Base-by-base conservation (phyloP, 1,284 basidiomycete genomes). In the Microstroma glucosiphilum region DNA sequence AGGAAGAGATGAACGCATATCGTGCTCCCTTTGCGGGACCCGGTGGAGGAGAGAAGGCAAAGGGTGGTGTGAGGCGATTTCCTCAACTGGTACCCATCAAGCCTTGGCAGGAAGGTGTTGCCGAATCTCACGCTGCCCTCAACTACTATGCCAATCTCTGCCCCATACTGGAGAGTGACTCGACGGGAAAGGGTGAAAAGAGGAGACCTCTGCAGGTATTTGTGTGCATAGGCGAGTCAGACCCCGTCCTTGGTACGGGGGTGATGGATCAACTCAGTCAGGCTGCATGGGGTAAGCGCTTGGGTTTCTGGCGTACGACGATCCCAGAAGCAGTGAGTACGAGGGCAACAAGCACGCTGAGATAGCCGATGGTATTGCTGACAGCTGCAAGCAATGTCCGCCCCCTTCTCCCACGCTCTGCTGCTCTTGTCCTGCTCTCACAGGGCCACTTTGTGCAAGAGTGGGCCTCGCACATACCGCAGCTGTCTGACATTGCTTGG, bases 381-480 rank as follows among this genome's bases (percentile, higher is more conserved):
- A 48, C 6, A 21, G 21, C 3, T 6, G 43, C 43, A 12, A n/a
- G 4, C 43, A 12, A n/a, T 17, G 17, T 11, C 41, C 41, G 43
- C 15, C 13, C 15, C 3, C 21, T 17, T n/a, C 43, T 12, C 21
- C 21, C 6, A 6, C 43, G 6, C 13, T 21, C 21, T 21, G 43
- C 21, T 48, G 15, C 43, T 6, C 41, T n/a, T 11, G 11, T n/a
- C 11, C 41, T 43, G 41, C 12, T n/a, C 4, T 12, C 3, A 21
- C 43, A 46, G 12, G 59, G 59, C 40, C 59, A 60, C 53, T 60
- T 60, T 41, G 59, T 60, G 1, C 59, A 60, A 41, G 59, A 60
- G 25, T 54, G 51, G 51, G 51, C 51, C 13, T 19, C 51, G 26
- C 51, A 54, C 25, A 26, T 54, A 15, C 51, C 15, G 2, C n/a